Base-by-base conservation (phyloP, 2,329 filamentous ascomycete species). In the Pseudogymnoascus sp. region DNA sequence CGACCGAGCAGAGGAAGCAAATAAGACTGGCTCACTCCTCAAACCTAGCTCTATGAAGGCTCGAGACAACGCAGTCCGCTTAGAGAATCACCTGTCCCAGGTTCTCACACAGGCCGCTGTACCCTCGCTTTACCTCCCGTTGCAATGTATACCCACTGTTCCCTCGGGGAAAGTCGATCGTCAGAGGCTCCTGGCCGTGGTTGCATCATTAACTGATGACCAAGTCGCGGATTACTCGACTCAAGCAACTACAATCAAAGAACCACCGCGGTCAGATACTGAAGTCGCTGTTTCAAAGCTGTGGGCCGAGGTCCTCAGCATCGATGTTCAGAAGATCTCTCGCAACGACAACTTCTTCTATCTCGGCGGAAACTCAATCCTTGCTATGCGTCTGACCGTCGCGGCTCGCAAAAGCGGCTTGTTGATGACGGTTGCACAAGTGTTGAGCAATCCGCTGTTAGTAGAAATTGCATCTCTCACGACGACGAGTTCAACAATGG, bases 281-380 rank as follows among this genome's bases (percentile, higher is more conserved):
- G 65, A 70, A 19, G 67, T 65, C 19, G 65, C 59, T 13, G 66
- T 76, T n/a, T 72, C 70, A 44, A 33, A 37, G 0, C 72, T 79
- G 14, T 81, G 77, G 74, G 72, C 75, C 0, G 69, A 74, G 14
- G 72, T 79, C 0, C 72, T 82, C 6, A 75, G 76, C 59, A 65
- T 78, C 2, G 63, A 72, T 0, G 65, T 70, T 0, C 68, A 69
- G 0, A 67, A 73, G 1, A 68, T 76, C 26, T 68, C 71, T 0
- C 62, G 70, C 0, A 70, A 73, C 11, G 69, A 72, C 65, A 67
- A 33, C 50, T 79, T 80, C 61, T 71, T 78, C 13, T 66, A 67
- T 4, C 68, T 78, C 0, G 78, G 78, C 2, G 78, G 78, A 2
- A 78, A 80, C 44, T 79, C 78, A 11, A 78, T 80, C 29, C 68